Evolutionary conservation across 306 rosid species (phyloP).

Genomic region (Rosa rugosa): DNA sequence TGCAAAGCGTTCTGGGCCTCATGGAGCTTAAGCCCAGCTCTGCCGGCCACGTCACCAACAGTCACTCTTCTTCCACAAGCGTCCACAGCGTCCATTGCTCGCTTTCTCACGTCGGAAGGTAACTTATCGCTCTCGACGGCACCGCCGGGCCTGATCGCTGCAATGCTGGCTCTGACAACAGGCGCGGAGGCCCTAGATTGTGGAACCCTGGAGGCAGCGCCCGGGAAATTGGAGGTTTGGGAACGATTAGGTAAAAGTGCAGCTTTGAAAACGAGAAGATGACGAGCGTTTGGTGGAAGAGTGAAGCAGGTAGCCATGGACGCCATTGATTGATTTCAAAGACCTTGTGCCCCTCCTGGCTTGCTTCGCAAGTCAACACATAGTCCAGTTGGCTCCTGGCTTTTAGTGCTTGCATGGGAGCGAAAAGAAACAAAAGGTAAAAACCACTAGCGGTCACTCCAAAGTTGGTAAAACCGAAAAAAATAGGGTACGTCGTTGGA

Average conservation of each 20-base stretch:
- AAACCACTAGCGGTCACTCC: not conserved
- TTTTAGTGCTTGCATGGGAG: not conserved
- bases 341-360: not conserved
- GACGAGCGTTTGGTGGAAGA: not conserved
- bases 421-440: not conserved
- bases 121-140: constrained; percentile 69
- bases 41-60: constrained; percentile 82
- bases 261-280: not conserved
- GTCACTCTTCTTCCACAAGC: constrained; percentile 79
- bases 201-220: too few species aligned
- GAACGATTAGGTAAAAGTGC: not conserved
- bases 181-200: too few species aligned
- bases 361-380: not conserved
- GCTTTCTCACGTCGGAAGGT: constrained; percentile 82
- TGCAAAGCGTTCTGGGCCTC: constrained; percentile 89
- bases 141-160: constrained; percentile 64
- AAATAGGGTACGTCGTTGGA: too few species aligned
- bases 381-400: too few species aligned
- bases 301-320: not conserved
- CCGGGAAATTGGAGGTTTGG: not conserved
- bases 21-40: constrained; percentile 79
- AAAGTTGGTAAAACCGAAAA: not conserved
- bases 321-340: not conserved
- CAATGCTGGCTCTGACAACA: constrained; percentile 19
- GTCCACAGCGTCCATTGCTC: constrained; percentile 95